Conservation (phyloP, 306 rosid genomes). For the Medicago ruthenica region DNA sequence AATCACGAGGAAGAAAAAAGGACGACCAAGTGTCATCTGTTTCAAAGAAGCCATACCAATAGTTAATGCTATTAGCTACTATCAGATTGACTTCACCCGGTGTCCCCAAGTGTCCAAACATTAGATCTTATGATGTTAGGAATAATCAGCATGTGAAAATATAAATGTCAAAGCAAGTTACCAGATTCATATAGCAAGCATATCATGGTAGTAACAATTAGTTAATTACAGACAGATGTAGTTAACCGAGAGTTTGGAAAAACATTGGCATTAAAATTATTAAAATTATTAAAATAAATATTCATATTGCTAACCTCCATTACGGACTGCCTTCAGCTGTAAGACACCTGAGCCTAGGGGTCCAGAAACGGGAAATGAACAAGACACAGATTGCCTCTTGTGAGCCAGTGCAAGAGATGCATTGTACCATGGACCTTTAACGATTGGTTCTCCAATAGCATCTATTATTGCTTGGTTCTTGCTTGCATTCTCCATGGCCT, state of each 20-base stretch:
- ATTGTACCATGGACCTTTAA: slow-evolving; percentile 93
- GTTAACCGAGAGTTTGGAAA: neutral
- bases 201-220: slow-evolving; percentile 4
- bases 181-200: slow-evolving; percentile 19
- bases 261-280: neutral
- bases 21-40: slow-evolving; percentile 84
- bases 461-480: slow-evolving; percentile 67
- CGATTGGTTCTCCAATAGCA: slow-evolving; percentile 89
- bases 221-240: neutral
- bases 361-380: slow-evolving; percentile 89
- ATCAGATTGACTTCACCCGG: slow-evolving; percentile 5
- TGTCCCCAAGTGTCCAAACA: slow-evolving; percentile 6
- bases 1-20: slow-evolving; percentile 67
- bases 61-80: slow-evolving; percentile 29
- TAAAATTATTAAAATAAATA: slow-evolving; percentile 5
- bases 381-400: slow-evolving; percentile 83
- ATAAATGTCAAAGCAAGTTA: slow-evolving; percentile 8
- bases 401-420: slow-evolving; percentile 96
- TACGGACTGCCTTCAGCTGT: slow-evolving; percentile 85
- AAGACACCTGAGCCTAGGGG: slow-evolving; percentile 82
- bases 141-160: slow-evolving; percentile 16
- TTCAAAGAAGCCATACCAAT: slow-evolving; percentile 35
- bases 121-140: slow-evolving; percentile 11
- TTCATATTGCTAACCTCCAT: slow-evolving; percentile 68
- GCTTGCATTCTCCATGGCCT: slow-evolving; percentile 82